A percentile compares a stretch with the other conserved stretches of the same genome.
Evolutionary conservation across 2,329 filamentous ascomycete genomes (phyloP).

Genomic region (Corniculantispora saksenae): DNA sequence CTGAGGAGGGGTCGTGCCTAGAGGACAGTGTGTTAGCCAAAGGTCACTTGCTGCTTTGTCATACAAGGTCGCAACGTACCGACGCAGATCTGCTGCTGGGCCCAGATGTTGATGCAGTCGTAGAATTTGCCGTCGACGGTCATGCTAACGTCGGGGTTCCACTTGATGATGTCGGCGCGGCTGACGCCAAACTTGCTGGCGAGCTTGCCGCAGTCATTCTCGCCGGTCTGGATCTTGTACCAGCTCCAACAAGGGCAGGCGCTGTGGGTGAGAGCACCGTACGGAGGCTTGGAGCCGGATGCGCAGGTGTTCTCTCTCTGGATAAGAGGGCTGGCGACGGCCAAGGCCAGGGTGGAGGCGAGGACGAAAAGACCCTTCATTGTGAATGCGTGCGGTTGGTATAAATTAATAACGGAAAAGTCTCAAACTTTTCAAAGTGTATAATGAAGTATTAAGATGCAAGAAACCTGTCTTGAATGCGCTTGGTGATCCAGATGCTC

Average conservation of each 20-base stretch:
- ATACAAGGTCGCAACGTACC: not conserved
- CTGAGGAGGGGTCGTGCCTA: conserved; percentile 10
- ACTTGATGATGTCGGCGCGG: conserved; percentile 11
- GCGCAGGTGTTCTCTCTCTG: conserved; percentile 4
- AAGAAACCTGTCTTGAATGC: not conserved
- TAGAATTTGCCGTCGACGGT: conserved; percentile 13
- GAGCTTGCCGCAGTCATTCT: conserved; percentile 14
- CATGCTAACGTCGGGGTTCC: conserved; percentile 12
- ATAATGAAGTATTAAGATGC: not conserved
- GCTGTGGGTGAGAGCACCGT: conserved; percentile 14
- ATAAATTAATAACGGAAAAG: not conserved
- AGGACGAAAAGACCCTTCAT: conserved; percentile 7
- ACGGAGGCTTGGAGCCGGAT: not conserved
- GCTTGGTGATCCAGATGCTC: not conserved
- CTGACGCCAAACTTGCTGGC: conserved; percentile 9
- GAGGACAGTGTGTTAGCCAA: not conserved
- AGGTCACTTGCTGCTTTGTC: not conserved
- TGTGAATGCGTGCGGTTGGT: not conserved
- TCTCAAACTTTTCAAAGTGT: not conserved
- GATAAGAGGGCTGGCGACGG: conserved; percentile 7
- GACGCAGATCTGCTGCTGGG: conserved; percentile 15
- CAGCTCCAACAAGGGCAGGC: conserved; percentile 19
- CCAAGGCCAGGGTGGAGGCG: not conserved
- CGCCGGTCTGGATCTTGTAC: conserved; percentile 16
- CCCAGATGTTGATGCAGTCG: conserved; percentile 19